These are phyloP conservation scores for Dactylonectria estremocensis DNA, from an alignment of 2,329 filamentous ascomycete species.

Conservation along the genomic window DNA sequence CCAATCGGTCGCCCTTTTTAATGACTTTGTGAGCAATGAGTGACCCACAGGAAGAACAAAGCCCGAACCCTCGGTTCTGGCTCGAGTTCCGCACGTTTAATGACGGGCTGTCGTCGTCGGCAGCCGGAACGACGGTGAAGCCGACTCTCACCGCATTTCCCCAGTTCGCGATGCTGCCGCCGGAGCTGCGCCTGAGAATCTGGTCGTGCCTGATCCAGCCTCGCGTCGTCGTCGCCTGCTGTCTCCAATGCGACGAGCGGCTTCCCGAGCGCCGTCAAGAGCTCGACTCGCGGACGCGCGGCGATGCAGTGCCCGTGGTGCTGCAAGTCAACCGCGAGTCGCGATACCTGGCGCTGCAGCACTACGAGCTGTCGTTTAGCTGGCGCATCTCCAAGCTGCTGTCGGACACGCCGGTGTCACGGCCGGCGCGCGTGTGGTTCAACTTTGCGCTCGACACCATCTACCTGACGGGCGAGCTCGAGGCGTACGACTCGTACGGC, in stretches of 20 bases:
- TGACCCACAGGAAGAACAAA: constrained; percentile 44
- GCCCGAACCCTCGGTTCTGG: constrained; percentile 56
- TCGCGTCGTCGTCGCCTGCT: constrained; percentile 62
- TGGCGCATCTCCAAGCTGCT: constrained; percentile 63
- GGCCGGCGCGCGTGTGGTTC: constrained; percentile 62
- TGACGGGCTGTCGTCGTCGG: constrained; percentile 54
- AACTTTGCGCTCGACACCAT: constrained; percentile 64
- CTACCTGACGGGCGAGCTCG: constrained; percentile 64
- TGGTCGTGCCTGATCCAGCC: constrained; percentile 63
- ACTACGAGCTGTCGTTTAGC: constrained; percentile 63
- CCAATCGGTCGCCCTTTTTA: constrained; percentile 25
- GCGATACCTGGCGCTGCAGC: constrained; percentile 57
- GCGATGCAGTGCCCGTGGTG: constrained; percentile 57
- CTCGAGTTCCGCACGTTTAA: constrained; percentile 63
- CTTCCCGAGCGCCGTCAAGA: constrained; percentile 49
- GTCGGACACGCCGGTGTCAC: constrained; percentile 52
- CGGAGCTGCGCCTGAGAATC: constrained; percentile 65
- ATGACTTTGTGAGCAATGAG: constrained; percentile 39
- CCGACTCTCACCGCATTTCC: constrained; percentile 48
- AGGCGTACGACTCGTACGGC: constrained; percentile 62
- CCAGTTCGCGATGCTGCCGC: constrained; percentile 59
- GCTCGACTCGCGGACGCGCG: constrained; percentile 46
- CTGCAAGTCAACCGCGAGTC: constrained; percentile 62
- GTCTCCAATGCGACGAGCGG: constrained; percentile 54
- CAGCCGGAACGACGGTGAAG: constrained; percentile 1